Conservation (phyloP, 345 rosid genomes). For the Salix purpurea region DNA sequence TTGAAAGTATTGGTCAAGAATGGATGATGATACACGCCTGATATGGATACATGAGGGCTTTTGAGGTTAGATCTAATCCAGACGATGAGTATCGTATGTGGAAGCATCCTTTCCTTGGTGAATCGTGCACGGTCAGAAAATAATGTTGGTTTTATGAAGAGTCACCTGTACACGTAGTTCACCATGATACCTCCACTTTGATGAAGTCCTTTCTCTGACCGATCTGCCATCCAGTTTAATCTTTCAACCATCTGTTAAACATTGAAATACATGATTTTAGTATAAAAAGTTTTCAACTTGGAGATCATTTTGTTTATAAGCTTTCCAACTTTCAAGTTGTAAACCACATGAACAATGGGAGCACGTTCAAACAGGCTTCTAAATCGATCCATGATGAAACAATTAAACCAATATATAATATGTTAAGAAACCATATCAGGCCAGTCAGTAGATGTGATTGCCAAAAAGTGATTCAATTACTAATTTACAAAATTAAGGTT, state of each 20-base stretch:
- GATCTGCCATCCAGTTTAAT: conserved; percentile 94
- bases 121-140: not conserved
- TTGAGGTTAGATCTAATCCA: not conserved
- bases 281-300: not conserved
- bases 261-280: not conserved
- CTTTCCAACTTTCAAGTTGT: not conserved
- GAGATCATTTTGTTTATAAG: not conserved
- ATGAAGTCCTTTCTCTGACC: conserved; percentile 58
- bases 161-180: conserved; percentile 82
- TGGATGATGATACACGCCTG: not conserved
- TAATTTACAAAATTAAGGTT: not conserved
- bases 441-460: not conserved
- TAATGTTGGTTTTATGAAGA: not conserved
- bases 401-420: not conserved
- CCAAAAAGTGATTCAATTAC: not conserved
- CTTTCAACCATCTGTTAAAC: conserved; percentile 74
- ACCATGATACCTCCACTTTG: conserved; percentile 92
- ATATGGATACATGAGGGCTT: not conserved
- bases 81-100: not conserved
- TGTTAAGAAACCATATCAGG: not conserved
- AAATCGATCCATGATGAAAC: not conserved
- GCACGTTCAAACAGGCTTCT: not conserved
- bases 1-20: not conserved
- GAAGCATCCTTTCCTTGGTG: not conserved
- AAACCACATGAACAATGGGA: not conserved